Conservation (phyloP, 1,284 basidiomycete genomes). For the Pascua guehoae region DNA sequence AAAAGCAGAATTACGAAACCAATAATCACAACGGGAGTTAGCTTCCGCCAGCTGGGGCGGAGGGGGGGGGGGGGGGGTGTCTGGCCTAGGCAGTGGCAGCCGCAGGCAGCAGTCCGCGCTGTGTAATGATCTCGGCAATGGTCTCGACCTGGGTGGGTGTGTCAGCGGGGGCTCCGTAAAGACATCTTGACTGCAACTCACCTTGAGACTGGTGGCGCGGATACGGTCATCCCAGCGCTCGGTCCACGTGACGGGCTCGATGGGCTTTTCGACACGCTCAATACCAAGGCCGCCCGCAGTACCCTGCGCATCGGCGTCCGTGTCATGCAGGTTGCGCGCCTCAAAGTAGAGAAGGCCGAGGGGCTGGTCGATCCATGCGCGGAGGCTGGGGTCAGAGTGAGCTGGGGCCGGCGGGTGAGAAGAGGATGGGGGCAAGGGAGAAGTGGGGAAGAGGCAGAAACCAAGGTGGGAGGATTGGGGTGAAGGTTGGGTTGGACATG, state of each 20-base stretch:
- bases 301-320: conserved; percentile 79
- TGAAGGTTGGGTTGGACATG: neutral
- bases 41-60: no score
- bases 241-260: conserved; percentile 80
- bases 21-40: no score
- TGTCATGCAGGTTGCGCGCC: conserved; percentile 53
- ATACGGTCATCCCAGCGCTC: conserved; percentile 91
- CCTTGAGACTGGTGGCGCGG: conserved; percentile 74
- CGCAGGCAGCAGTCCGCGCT: no score
- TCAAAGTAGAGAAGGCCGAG: conserved; percentile 90
- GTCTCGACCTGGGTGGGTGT: neutral
- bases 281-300: conserved; percentile 81
- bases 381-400: conserved; percentile 51
- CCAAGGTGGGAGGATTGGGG: neutral
- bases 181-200: conserved; percentile 35
- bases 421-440: no score
- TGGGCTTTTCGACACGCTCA: conserved; percentile 65
- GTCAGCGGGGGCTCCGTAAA: conserved; percentile 3
- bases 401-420: no score
- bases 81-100: no score
- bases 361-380: conserved; percentile 89
- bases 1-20: no score
- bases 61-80: no score
- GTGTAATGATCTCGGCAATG: neutral
- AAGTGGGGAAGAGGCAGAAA: neutral